phyloP scores from a whole-genome alignment of 441 rosid species.

The Eruca vesicaria region DNA sequence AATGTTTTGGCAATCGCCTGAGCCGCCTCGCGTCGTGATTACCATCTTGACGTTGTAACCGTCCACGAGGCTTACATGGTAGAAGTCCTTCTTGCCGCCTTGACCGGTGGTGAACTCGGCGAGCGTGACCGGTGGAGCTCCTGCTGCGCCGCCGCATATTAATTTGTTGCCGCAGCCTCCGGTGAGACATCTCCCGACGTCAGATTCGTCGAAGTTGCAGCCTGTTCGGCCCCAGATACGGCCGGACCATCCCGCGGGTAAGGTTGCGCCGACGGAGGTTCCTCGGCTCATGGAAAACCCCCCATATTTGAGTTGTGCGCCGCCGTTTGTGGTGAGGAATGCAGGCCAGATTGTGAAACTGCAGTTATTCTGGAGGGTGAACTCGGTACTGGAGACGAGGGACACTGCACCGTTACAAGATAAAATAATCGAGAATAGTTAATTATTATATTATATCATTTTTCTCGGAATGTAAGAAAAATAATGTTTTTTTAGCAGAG shows the following conservation, averaged over 20 bases:
- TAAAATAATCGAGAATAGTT: too few species aligned
- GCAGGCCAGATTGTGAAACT: constrained; percentile 38
- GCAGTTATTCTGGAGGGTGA: constrained; percentile 36
- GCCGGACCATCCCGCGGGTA: constrained; percentile 36
- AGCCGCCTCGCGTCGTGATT: constrained; percentile 17
- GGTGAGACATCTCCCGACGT: constrained; percentile 34
- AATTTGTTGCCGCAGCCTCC: constrained; percentile 40
- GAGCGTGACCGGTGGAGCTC: constrained; percentile 39
- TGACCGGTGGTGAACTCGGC: constrained; percentile 38
- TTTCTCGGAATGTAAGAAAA: too few species aligned
- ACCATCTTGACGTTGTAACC: constrained; percentile 41
- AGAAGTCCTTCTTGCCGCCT: constrained; percentile 22
- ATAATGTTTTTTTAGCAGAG: too few species aligned
- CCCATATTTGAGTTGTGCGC: constrained; percentile 23
- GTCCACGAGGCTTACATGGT: constrained; percentile 44
- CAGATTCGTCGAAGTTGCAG: constrained; percentile 35
- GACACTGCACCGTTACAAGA: not conserved
- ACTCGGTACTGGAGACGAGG: constrained; percentile 15
- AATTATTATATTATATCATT: too few species aligned
- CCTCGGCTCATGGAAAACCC: constrained; percentile 29
- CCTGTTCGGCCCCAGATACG: constrained; percentile 38
- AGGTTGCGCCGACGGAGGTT: not conserved
- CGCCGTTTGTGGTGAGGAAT: constrained; percentile 26
- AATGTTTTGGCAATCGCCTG: constrained; percentile 18
- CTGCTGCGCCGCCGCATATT: constrained; percentile 38